Evolutionary conservation across 192 early-diverging fungal genomes (phyloP), one percentile per base, ranked within the genome.

Genomic region (Rhizophagus sp.): DNA sequence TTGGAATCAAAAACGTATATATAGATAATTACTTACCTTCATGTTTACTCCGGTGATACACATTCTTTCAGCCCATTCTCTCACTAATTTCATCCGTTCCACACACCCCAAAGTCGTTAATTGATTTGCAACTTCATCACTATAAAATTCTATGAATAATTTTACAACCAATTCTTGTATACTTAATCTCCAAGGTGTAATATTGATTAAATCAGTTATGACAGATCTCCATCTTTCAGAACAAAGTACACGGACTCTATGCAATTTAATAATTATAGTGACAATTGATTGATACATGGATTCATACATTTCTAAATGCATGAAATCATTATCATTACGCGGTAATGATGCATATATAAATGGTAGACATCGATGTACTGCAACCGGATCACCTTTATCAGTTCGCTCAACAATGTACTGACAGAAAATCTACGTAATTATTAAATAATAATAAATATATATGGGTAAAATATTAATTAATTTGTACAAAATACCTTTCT

Each of bases 401-500:
- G 34, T 44, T 11, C 68, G 36, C 3, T 70, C 68, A 22, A 70
- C 34, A 19, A 70, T 70, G 44, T 70, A 70, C 19, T 70, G 68
- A 70, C 68, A 70, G 25, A 70, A 70, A 3, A 70, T 11, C 68
- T 70, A 70, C 17, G n/a, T 36, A 22, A 15, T 30, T 19, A 68
- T 47, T 57, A 7, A 57, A 22, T 22, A 57, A 22, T 57, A 41
- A 8, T 57, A 22, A 57, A 67, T 33, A 19, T 1, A 33, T 36
- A 13, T 66, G 12, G 19, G 13, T 17, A 67, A 67, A 67, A 67
- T 64, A 27, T 12, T 27, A 12, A 12, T 47, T 47, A 47, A 12
- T 5, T 25, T 27, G 44, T 41, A 70, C 6, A 44, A 71, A n/a
- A 39, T 64, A 78, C 76, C 65, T 78, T 78, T 78, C 76, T 66